phyloP scores from a whole-genome alignment of 2,329 filamentous ascomycete species.

The Fusarium hostae region DNA sequence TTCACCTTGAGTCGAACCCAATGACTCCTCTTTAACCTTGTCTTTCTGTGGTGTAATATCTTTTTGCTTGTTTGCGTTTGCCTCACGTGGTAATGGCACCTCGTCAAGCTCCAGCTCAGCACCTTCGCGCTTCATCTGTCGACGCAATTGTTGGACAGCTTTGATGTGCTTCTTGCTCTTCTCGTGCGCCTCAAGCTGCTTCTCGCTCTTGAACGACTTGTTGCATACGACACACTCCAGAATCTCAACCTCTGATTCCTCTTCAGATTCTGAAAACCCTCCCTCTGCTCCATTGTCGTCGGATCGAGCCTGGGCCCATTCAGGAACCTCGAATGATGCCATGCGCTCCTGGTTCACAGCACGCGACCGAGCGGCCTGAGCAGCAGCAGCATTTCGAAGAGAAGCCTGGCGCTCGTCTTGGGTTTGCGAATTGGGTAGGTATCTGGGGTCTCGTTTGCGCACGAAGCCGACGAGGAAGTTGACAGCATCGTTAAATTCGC shows the following conservation, averaged over 20 bases:
- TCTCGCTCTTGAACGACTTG: slow-evolving; percentile 88
- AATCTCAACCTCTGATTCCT: slow-evolving; percentile 66
- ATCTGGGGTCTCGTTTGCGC: slow-evolving; percentile 90
- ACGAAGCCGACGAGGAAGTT: slow-evolving; percentile 87
- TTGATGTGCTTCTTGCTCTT: slow-evolving; percentile 97
- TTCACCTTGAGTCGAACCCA: not conserved
- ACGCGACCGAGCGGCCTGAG: slow-evolving; percentile 84
- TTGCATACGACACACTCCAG: slow-evolving; percentile 83
- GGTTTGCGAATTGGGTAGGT: slow-evolving; percentile 78
- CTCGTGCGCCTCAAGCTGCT: slow-evolving; percentile 90
- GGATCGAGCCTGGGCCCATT: slow-evolving; percentile 76
- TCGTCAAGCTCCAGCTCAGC: slow-evolving; percentile 63
- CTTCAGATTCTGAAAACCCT: slow-evolving; percentile 70
- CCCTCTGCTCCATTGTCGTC: slow-evolving; percentile 61
- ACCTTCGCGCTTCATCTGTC: slow-evolving; percentile 87
- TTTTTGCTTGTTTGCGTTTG: not conserved
- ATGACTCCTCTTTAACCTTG: not conserved
- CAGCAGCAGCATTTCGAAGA: slow-evolving; percentile 80
- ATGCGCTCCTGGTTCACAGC: slow-evolving; percentile 83
- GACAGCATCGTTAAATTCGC: slow-evolving; percentile 94
- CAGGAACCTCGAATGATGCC: slow-evolving; percentile 72
- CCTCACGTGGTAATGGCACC: slow-evolving; percentile 1
- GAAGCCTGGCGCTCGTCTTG: slow-evolving; percentile 83
- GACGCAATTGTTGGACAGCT: slow-evolving; percentile 80
- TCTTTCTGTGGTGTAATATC: not conserved